phyloP scores from a whole-genome alignment of 441 rosid species.

The Mallotus repandus region DNA sequence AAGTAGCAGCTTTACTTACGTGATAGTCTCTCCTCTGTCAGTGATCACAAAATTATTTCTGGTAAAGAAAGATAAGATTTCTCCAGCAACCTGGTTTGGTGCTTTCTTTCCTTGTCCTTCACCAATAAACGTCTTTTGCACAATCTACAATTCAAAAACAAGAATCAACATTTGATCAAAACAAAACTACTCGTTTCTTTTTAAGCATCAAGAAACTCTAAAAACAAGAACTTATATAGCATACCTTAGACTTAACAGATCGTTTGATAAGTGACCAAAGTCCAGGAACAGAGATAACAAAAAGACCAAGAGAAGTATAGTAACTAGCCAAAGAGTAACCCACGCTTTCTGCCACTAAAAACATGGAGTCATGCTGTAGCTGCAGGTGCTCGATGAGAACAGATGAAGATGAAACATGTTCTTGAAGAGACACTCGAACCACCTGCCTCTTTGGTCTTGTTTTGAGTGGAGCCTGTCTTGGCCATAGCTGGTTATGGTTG shows the following conservation, averaged over 20 bases:
- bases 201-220: neutral
- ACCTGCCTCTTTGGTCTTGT: slow-evolving; percentile 18
- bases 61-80: slow-evolving; percentile 80
- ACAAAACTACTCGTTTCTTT: neutral
- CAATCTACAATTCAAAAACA: slow-evolving; percentile 49
- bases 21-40: slow-evolving; percentile 85
- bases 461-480: slow-evolving; percentile 12
- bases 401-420: slow-evolving; percentile 28
- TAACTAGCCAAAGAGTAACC: slow-evolving; percentile 90
- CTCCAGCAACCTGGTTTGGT: slow-evolving; percentile 79
- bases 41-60: slow-evolving; percentile 76
- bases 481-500: slow-evolving; percentile 28
- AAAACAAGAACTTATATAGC: neutral
- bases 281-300: slow-evolving; percentile 90
- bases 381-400: slow-evolving; percentile 24
- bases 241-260: slow-evolving; percentile 91
- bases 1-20: slow-evolving; percentile 48
- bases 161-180: neutral
- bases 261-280: slow-evolving; percentile 98
- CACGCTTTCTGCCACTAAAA: slow-evolving; percentile 50
- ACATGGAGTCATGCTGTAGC: slow-evolving; percentile 33
- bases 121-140: slow-evolving; percentile 66
- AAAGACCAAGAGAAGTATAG: slow-evolving; percentile 87
- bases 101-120: slow-evolving; percentile 55
- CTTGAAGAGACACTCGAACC: slow-evolving; percentile 29